Evolutionary conservation across 2,329 filamentous ascomycete genomes (phyloP).

Genomic region (Diaporthe sp.): DNA sequence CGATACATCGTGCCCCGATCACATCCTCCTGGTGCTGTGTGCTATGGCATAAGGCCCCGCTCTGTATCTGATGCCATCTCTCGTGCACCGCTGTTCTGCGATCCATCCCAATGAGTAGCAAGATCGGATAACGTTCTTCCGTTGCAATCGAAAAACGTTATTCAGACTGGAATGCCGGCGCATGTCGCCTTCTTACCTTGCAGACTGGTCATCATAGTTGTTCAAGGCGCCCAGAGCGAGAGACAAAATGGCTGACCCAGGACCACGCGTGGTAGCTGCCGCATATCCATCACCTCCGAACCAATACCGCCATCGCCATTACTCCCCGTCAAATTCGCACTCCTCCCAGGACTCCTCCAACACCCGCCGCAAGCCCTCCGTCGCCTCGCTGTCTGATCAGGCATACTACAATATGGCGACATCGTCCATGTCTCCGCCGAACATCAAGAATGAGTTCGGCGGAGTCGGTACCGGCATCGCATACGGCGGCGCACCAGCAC

Average conservation of each 20-base stretch:
- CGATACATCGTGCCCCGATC: slow-evolving; percentile 1
- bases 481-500: slow-evolving; percentile 35
- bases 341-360: slow-evolving; percentile 16
- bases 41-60: slow-evolving; percentile 1
- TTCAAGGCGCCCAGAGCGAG: neutral
- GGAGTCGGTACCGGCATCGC: slow-evolving; percentile 38
- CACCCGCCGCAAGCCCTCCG: neutral
- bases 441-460: slow-evolving; percentile 38
- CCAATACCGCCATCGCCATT: slow-evolving; percentile 7
- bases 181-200: neutral
- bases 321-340: slow-evolving; percentile 7
- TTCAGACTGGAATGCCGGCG: neutral
- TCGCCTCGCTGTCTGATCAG: neutral
- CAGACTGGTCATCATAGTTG: neutral
- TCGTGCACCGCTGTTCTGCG: neutral
- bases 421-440: slow-evolving; percentile 36
- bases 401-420: slow-evolving; percentile 31
- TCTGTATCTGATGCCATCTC: slow-evolving; percentile 3
- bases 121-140: neutral
- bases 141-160: neutral
- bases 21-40: neutral
- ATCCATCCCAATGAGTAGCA: slow-evolving; percentile 21
- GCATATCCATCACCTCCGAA: slow-evolving; percentile 20
- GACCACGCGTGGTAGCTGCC: slow-evolving; percentile 33
- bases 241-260: slow-evolving; percentile 38